Evolutionary conservation across 139 green algal genomes (phyloP).

Genomic region (Pycnococcus provasolii): DNA sequence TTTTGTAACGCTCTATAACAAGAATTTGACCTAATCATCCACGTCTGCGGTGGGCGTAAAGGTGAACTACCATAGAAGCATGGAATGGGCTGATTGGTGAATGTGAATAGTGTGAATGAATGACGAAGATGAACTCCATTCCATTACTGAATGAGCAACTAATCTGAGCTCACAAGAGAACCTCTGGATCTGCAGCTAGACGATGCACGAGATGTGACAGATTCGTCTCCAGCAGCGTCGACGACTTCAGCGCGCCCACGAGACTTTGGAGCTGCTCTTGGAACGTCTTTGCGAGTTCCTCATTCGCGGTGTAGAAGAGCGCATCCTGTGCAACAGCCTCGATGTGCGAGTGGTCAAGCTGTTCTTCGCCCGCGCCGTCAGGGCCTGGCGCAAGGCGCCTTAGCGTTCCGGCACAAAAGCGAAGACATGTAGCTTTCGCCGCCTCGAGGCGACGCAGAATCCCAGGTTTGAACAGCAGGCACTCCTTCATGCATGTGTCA

Average conservation of each 20-base stretch:
- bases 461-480: conserved; percentile 30
- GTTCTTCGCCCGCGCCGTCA: background rate
- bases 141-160: background rate
- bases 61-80: too few species aligned
- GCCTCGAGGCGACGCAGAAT: conserved; percentile 24
- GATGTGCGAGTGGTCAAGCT: background rate
- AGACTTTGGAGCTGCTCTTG: conserved; percentile 13
- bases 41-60: too few species aligned
- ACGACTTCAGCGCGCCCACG: conserved; percentile 1
- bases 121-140: background rate
- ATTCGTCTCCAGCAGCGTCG: conserved; percentile 7
- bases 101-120: conserved; percentile 15
- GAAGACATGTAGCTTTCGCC: conserved; percentile 17
- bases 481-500: conserved; percentile 28
- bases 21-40: too few species aligned
- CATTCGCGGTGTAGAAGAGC: background rate
- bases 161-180: background rate
- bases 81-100: conserved; percentile 19
- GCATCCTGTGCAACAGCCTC: background rate
- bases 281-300: conserved; percentile 5
- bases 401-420: background rate
- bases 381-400: background rate
- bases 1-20: too few species aligned
- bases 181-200: background rate
- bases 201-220: conserved; percentile 9